Evolutionary conservation across 345 rosid genomes (phyloP), one percentile per base, ranked within the genome.

Genomic region (Bruguiera parviflora): DNA sequence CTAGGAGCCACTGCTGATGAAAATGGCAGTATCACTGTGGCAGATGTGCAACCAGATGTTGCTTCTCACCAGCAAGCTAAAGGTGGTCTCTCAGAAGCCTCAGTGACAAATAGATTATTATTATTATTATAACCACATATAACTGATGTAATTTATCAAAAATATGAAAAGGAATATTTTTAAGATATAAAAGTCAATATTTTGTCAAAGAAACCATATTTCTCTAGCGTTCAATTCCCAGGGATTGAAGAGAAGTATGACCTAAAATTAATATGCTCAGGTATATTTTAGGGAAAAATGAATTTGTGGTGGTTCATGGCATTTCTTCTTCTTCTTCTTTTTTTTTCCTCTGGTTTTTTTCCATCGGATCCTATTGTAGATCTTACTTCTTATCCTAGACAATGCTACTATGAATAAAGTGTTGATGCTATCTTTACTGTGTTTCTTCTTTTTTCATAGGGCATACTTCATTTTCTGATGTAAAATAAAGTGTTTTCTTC

Each of bases 11-110:
- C 64, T 43, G 73, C 84, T 27, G 83, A 82, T 65, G 78, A 79
- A 75, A 82, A 66, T 72, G 83, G 80, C 37, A 81, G 74, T 72
- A 55, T 79, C 27, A 61, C 68, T 35, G 73, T 73, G 72, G 76
- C 89, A 68, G 81, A 63, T 67, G 64, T 33, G 70, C 75, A 71
- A 61, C 49, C 76, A 19, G 75, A 78, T 70, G 51, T 68, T 75
- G 57, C 80, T 68, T 65, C 77, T 69, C 24, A 74, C 27, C 63
- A 68, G 60, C 80, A 77, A 68, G 46, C 71, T 43, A 67, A 74
- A 82, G 82, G 71, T 68, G 55, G 43, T 33, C 43, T 10, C 56
- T 46, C 28, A 37, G 43, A 52, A 25, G 19, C 24, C 20, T 56
- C 57, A 24, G 59, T 24, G 25, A 21, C 29, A 56, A 56, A 21